Evolutionary conservation across 2,329 filamentous ascomycete species (phyloP).

Genomic region (Cladophialophora psammophila): DNA sequence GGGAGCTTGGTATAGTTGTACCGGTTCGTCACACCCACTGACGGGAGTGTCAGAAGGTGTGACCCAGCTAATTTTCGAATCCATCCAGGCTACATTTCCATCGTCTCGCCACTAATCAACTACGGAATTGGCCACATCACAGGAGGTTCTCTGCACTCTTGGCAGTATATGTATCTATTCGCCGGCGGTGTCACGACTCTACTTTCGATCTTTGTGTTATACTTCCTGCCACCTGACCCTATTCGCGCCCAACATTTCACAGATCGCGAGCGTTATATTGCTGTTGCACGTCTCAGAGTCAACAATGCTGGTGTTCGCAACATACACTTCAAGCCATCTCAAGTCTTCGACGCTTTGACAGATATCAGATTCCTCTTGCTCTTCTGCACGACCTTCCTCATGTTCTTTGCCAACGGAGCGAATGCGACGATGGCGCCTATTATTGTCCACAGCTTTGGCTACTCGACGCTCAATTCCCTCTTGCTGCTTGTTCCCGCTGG

Average conservation of each 20-base stretch:
- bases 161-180: conserved; percentile 75
- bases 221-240: conserved; percentile 70
- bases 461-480: conserved; percentile 68
- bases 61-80: not conserved
- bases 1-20: conserved; percentile 68
- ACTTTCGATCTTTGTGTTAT: conserved; percentile 63
- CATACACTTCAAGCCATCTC: conserved; percentile 64
- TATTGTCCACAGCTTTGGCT: conserved; percentile 75
- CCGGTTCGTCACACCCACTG: conserved; percentile 17
- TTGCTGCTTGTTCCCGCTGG: conserved; percentile 62
- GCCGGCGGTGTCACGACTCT: conserved; percentile 68
- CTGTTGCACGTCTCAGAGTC: conserved; percentile 67
- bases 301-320: conserved; percentile 71
- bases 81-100: conserved; percentile 44
- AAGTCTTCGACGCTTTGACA: conserved; percentile 64
- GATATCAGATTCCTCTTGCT: conserved; percentile 71
- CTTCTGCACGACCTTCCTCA: conserved; percentile 71
- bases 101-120: conserved; percentile 62
- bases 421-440: conserved; percentile 73
- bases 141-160: conserved; percentile 61
- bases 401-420: conserved; percentile 73
- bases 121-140: conserved; percentile 71
- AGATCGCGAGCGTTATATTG: conserved; percentile 66
- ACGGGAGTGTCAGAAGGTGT: not conserved
- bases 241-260: conserved; percentile 73